These are phyloP conservation scores for Lipomyces orientalis DNA, from an alignment of 805 yeast genomes.

Conservation along the genomic window DNA sequence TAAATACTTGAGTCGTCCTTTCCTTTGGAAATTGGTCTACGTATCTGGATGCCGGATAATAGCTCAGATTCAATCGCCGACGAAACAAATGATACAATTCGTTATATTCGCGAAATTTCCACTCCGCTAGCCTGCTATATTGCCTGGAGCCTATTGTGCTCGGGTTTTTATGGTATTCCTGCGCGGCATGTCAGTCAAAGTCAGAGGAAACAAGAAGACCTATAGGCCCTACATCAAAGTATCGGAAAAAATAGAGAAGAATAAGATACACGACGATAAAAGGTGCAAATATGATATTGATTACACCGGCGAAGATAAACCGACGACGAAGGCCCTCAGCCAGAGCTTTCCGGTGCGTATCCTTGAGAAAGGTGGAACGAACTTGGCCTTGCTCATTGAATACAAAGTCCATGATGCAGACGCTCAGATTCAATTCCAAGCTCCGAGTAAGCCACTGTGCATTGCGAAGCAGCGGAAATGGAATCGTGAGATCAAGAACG, in stretches of 20 bases:
- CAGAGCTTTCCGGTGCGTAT: conserved; percentile 67
- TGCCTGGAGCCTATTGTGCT: conserved; percentile 80
- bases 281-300: conserved; percentile 84
- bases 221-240: conserved; percentile 61
- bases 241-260: conserved; percentile 81
- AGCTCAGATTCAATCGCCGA: conserved; percentile 75
- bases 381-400: conserved; percentile 86
- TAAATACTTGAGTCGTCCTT: conserved; percentile 54
- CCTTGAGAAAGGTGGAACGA: conserved; percentile 71
- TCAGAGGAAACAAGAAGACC: neutral
- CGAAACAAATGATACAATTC: conserved; percentile 89
- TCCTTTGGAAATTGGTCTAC: conserved; percentile 93
- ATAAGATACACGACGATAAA: conserved; percentile 83
- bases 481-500: conserved; percentile 68
- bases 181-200: neutral
- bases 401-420: conserved; percentile 84
- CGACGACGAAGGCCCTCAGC: conserved; percentile 71
- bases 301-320: conserved; percentile 83
- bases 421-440: conserved; percentile 89
- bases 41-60: conserved; percentile 79
- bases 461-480: conserved; percentile 54
- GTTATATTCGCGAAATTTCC: conserved; percentile 93
- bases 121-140: conserved; percentile 91
- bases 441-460: conserved; percentile 72
- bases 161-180: conserved; percentile 86